These are phyloP conservation scores for Cercophora scortea DNA, from an alignment of 495 filamentous ascomycete genomes.

Conservation along the genomic window DNA sequence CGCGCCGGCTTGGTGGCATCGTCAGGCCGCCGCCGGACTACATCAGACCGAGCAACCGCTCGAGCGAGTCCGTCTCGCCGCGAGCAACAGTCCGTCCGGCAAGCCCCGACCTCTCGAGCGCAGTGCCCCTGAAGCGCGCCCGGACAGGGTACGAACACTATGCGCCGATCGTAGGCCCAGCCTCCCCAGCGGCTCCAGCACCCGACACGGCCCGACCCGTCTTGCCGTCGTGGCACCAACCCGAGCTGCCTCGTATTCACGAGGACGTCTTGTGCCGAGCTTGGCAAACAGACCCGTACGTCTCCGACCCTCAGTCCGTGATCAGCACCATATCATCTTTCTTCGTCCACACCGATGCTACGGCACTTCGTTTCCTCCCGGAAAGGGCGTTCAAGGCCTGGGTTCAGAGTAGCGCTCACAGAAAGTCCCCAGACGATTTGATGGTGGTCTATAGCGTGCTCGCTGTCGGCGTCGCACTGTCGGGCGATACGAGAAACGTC, in stretches of 20 bases:
- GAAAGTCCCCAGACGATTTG: constrained; percentile 55
- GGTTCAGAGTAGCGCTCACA: constrained; percentile 35
- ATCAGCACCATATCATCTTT: constrained; percentile 17
- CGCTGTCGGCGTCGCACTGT: constrained; percentile 50
- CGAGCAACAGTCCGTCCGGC: constrained; percentile 22
- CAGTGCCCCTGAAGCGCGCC: constrained; percentile 31
- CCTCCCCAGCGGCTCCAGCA: constrained; percentile 25
- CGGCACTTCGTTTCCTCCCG: constrained; percentile 39
- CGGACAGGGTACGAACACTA: constrained; percentile 35
- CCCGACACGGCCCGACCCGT: constrained; percentile 23
- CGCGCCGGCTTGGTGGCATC: constrained; percentile 23
- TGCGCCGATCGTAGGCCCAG: constrained; percentile 18
- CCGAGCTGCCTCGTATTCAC: constrained; percentile 34
- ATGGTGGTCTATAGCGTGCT: constrained; percentile 66
- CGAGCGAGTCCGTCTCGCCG: constrained; percentile 37
- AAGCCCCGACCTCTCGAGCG: constrained; percentile 20
- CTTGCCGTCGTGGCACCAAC: constrained; percentile 28
- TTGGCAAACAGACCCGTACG: constrained; percentile 61
- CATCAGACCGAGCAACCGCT: constrained; percentile 30
- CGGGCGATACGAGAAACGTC: constrained; percentile 41
- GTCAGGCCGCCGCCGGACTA: constrained; percentile 21
- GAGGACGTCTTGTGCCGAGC: constrained; percentile 45
- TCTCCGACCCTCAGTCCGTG: constrained; percentile 34
- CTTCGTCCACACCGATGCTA: constrained; percentile 15
- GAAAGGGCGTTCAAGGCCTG: constrained; percentile 27